Evolutionary conservation across 768 basidiomycete species (phyloP).

Genomic region (Sporobolomyces pararoseus): DNA sequence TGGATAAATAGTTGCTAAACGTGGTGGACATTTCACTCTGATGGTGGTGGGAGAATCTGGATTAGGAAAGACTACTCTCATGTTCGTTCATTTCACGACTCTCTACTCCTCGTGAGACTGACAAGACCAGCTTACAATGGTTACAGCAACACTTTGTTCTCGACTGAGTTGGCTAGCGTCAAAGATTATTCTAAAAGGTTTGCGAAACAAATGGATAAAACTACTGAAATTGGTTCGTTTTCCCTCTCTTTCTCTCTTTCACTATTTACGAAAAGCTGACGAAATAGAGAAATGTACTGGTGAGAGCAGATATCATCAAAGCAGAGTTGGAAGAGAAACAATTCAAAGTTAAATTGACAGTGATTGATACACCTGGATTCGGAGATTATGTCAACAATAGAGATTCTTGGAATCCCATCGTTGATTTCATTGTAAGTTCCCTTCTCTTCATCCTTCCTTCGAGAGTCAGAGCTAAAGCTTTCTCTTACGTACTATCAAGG

Average conservation of each 20-base stretch:
- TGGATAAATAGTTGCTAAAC: constrained; percentile 67
- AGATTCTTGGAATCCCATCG: constrained; percentile 95
- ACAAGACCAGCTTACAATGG: constrained; percentile 54
- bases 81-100: constrained; percentile 3
- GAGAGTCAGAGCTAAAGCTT: no score
- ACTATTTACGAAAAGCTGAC: neutral
- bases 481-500: constrained; percentile 28
- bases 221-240: constrained; percentile 64
- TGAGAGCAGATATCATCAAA: constrained; percentile 78
- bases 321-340: constrained; percentile 98
- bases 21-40: constrained; percentile 93
- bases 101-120: no score
- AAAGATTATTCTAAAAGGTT: constrained; percentile 88
- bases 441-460: constrained; percentile 17
- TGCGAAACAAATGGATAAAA: constrained; percentile 95
- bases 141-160: constrained; percentile 96
- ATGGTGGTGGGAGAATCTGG: constrained; percentile 99
- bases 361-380: constrained; percentile 98
- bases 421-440: constrained; percentile 74
- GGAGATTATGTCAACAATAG: constrained; percentile 99
- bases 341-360: constrained; percentile 98
- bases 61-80: constrained; percentile 64
- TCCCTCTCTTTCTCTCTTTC: neutral
- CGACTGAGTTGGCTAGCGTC: constrained; percentile 84
- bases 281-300: neutral